phyloP scores from a whole-genome alignment of 208 protist genomes.

The Leishmania aethiopica region DNA sequence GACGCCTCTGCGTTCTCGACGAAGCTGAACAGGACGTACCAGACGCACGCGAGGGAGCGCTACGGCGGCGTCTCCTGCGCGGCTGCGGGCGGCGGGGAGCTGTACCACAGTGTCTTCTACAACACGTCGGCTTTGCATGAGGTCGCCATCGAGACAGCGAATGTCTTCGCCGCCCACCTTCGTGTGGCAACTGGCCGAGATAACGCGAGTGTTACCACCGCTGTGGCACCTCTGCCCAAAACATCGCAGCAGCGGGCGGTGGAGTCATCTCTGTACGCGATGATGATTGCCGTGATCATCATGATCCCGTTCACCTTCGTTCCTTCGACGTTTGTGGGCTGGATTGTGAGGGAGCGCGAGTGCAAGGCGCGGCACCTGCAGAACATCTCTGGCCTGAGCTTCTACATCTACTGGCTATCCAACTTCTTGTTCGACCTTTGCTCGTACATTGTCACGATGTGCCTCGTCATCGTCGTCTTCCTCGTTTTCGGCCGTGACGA shows the following conservation, averaged over 20 bases:
- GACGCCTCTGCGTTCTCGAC: not conserved
- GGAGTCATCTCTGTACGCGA: not conserved
- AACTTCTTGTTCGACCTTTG: slow-evolving; percentile 62
- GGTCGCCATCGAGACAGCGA: slow-evolving; percentile 33
- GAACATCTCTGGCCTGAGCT: slow-evolving; percentile 55
- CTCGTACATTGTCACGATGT: slow-evolving; percentile 37
- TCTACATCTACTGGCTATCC: slow-evolving; percentile 57
- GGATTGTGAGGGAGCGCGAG: slow-evolving; percentile 75
- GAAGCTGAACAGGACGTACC: slow-evolving; percentile 13
- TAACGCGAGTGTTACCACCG: not conserved
- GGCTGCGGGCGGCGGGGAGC: not conserved
- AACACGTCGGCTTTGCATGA: slow-evolving; percentile 57
- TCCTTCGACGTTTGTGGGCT: slow-evolving; percentile 52
- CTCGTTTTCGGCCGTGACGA: slow-evolving; percentile 39
- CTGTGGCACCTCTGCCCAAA: not conserved
- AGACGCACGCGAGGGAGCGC: slow-evolving; percentile 9
- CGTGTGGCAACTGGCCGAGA: slow-evolving; percentile 9
- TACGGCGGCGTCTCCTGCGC: not conserved
- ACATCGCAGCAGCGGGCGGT: not conserved
- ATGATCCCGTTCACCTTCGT: slow-evolving; percentile 69
- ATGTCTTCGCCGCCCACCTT: slow-evolving; percentile 38
- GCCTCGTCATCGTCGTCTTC: slow-evolving; percentile 35
- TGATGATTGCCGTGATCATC: slow-evolving; percentile 39
- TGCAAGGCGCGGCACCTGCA: slow-evolving; percentile 66
- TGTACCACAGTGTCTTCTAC: slow-evolving; percentile 16